Evolutionary conservation across 345 rosid genomes (phyloP), one percentile per base, ranked within the genome.

Genomic region (Noccaea caerulescens): DNA sequence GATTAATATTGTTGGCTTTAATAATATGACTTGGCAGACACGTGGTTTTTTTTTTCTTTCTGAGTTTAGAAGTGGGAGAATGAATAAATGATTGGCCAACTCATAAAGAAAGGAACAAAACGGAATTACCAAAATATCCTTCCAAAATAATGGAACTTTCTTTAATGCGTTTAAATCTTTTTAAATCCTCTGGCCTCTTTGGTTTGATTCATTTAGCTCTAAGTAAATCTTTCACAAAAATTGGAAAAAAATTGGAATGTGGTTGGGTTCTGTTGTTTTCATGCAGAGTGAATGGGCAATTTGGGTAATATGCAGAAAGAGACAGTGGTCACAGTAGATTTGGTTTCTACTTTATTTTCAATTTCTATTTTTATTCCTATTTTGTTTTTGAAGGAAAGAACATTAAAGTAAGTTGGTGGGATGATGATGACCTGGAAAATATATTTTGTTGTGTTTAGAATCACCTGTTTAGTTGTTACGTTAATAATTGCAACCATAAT

Each of bases 21-120:
- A 52, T 9, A 0, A 44, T 43, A 20, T 42, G 73, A 67, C 50
- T 42, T 67, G 73, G 78, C 78, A 2, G 10, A 51, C 63, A 67
- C 63, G 78, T 74, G 63, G 42, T 0, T 8, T 58, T 47, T 0
- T 3, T 5, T 10, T 8, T 2, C 2, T 27, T 50, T 11, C 37
- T 58, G 12, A 30, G 54, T 49, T 8, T 23, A 10, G 27, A 14
- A 51, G 61, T 51, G 56, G 46, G 69, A 43, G 53, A 8, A 12
- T 52, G 41, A 63, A 63, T 72, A n/a, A 58, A 68, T 75, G 63
- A 68, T 74, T 74, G 63, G 78, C 57, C 78, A 68, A 44, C 58
- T 60, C 68, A 68, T 75, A 44, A 61, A 60, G 58, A 68, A 25
- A 56, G 58, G 8, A 63, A n/a, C 18, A 1, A 63, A 30, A 9